Percentiles rank a stretch among this genome's conserved stretches.
These are phyloP conservation scores for Cruciata laevipes DNA, from an alignment of 257 asterid species.

Conservation along the genomic window DNA sequence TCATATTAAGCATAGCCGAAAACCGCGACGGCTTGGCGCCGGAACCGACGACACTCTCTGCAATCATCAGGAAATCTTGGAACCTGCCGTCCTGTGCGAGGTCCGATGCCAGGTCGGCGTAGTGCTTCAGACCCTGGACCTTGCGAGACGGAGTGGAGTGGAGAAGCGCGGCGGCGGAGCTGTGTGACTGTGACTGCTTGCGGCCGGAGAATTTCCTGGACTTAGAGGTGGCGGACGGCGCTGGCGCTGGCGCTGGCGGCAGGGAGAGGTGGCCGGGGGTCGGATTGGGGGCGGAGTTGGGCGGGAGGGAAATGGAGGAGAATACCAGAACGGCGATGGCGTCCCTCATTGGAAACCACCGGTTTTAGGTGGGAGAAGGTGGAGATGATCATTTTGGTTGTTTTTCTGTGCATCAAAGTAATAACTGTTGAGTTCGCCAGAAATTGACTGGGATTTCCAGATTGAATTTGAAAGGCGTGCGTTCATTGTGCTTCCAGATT, in stretches of 20 bases:
- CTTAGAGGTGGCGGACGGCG: conserved; percentile 28
- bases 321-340: conserved; percentile 53
- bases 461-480: conserved; percentile 49
- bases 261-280: conserved; percentile 12
- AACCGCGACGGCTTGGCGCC: conserved; percentile 47
- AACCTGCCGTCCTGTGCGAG: conserved; percentile 71
- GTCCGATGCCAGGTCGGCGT: conserved; percentile 67
- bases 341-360: conserved; percentile 63
- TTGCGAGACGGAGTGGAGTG: conserved; percentile 16
- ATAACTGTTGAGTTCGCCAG: not conserved
- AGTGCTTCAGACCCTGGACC: conserved; percentile 35
- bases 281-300: conserved; percentile 26
- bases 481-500: not conserved
- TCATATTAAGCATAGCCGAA: conserved; percentile 27
- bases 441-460: conserved; percentile 13
- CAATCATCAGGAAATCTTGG: conserved; percentile 56
- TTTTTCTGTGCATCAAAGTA: not conserved
- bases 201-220: conserved; percentile 22
- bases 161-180: conserved; percentile 27
- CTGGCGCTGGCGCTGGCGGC: conserved; percentile 26
- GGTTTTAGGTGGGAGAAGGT: conserved; percentile 22
- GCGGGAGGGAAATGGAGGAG: conserved; percentile 45
- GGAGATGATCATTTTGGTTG: conserved; percentile 10
- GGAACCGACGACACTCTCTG: conserved; percentile 53
- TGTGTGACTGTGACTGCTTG: conserved; percentile 10